Evolutionary conservation across 2,329 filamentous ascomycete genomes (phyloP).

Genomic region (Fusarium sp.): DNA sequence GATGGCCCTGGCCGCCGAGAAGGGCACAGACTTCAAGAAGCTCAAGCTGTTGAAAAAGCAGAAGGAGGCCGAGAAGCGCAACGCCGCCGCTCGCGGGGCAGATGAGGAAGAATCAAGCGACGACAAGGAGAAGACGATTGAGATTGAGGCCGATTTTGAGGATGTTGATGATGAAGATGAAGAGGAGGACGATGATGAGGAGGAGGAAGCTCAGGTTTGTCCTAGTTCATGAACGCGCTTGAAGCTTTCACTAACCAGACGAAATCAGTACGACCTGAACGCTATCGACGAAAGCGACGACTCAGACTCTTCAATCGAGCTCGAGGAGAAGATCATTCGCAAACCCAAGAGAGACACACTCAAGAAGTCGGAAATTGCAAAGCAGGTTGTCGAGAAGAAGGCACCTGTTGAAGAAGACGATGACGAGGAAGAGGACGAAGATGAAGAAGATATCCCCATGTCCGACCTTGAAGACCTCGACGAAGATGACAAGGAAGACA

Average conservation of each 20-base stretch:
- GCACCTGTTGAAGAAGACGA: conserved; percentile 56
- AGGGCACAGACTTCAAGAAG: conserved; percentile 68
- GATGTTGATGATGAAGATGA: conserved; percentile 58
- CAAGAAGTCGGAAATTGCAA: conserved; percentile 51
- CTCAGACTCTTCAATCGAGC: conserved; percentile 81
- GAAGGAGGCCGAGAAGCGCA: conserved; percentile 61
- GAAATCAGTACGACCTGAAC: conserved; percentile 65
- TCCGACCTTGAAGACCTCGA: conserved; percentile 86
- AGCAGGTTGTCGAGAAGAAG: conserved; percentile 48
- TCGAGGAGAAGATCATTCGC: conserved; percentile 79
- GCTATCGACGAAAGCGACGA: conserved; percentile 74
- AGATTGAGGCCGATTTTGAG: conserved; percentile 57
- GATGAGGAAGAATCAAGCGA: conserved; percentile 52
- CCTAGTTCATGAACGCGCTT: background rate
- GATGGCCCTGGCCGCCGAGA: conserved; percentile 69
- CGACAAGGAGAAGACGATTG: conserved; percentile 54
- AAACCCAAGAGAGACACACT: conserved; percentile 63
- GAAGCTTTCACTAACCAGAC: background rate
- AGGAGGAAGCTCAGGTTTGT: conserved; percentile 53
- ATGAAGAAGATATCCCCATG: conserved; percentile 89
- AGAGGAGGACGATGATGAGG: conserved; percentile 54
- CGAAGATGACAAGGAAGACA: conserved; percentile 86
- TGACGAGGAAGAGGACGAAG: conserved; percentile 77
- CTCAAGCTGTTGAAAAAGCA: conserved; percentile 65
- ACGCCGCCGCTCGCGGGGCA: conserved; percentile 49